Percentiles rank a stretch among this genome's conserved stretches.
These are phyloP conservation scores for Fusarium liriodendri DNA, from an alignment of 2,329 filamentous ascomycete genomes.

Conservation along the genomic window DNA sequence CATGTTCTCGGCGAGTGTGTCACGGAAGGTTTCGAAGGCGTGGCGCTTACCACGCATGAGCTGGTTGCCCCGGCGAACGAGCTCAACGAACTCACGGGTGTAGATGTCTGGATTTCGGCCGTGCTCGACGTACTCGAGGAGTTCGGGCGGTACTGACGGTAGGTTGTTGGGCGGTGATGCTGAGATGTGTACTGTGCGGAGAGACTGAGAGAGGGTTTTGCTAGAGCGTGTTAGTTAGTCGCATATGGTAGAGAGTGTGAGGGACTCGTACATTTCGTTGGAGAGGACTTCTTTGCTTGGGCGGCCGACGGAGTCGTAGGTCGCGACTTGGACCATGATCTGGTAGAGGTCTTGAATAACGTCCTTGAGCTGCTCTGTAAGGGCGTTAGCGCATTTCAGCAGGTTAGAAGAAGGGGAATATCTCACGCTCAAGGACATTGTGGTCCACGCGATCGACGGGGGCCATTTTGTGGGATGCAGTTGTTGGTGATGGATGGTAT, in stretches of 20 bases:
- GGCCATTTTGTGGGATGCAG: conserved; percentile 49
- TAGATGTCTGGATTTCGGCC: conserved; percentile 81
- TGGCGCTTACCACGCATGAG: conserved; percentile 72
- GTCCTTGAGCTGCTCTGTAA: conserved; percentile 67
- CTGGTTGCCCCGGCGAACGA: conserved; percentile 74
- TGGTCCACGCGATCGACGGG: conserved; percentile 54
- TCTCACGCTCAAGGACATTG: conserved; percentile 54
- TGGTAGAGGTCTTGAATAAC: conserved; percentile 73
- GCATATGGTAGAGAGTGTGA: neutral
- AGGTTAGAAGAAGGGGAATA: no score
- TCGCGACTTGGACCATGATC: conserved; percentile 70
- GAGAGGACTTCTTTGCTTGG: conserved; percentile 68
- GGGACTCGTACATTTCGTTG: conserved; percentile 57
- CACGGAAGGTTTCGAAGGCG: conserved; percentile 71
- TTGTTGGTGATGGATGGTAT: neutral
- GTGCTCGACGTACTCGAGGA: conserved; percentile 76
- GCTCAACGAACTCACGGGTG: conserved; percentile 79
- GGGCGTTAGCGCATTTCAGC: conserved; percentile 14
- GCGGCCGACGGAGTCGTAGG: conserved; percentile 66
- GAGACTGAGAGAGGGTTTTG: conserved; percentile 54
- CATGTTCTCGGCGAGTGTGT: conserved; percentile 71
- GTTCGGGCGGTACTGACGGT: conserved; percentile 68
- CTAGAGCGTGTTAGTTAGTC: conserved; percentile 38
- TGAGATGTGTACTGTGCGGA: conserved; percentile 54
- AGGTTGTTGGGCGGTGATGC: conserved; percentile 56